Base-by-base conservation (phyloP, 257 asterid genomes). In the Capsicum rhomboideum region DNA sequence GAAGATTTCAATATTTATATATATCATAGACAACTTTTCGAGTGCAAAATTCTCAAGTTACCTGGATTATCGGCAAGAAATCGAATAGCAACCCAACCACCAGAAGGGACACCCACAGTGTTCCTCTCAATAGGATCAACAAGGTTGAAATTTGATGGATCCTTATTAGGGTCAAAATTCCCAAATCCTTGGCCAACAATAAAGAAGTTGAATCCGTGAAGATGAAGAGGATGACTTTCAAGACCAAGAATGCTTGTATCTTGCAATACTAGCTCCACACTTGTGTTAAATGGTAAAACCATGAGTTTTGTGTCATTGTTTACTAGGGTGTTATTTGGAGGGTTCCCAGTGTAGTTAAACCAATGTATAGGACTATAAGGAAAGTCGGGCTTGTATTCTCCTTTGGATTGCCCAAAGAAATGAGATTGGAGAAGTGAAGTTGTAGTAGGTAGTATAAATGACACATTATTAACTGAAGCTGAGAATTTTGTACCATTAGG, bases 41-140 rank as follows among this genome's bases (percentile, higher is more conserved):
- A 31, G 34, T 31, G 34, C 34, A 31, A 31, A 31, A 1, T n/a
- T n/a, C n/a, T n/a, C n/a, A n/a, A n/a, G 1, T 37, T 37, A 37
- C 94, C 95, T 85, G 95, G 95, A 89, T 92, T 92, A 23, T 92
- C 92, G 5, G 94, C 92, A 17, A 90, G 71, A 82, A 92, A 91
- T n/a, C 94, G 86, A 59, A 59, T 59, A 23, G 34, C 68, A 13
- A 59, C 68, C 68, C 68, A 59, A 21, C 68, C 68, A 59, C 17
- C 68, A 21, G 68, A 23, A 21, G 68, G 68, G 34, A 59, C 68
- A 21, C 68, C 68, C 14, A 59, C 68, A 4, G 68, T 59, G 17
- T 59, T 59, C 68, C 68, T 59, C 4, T 23, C 68, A 10, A 59
- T 26, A 34, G 95, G 94, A 11, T 92, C 95, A 4, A 88, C 88